Evolutionary conservation across 2,329 filamentous ascomycete genomes (phyloP).

Genomic region (Nemania sp.): DNA sequence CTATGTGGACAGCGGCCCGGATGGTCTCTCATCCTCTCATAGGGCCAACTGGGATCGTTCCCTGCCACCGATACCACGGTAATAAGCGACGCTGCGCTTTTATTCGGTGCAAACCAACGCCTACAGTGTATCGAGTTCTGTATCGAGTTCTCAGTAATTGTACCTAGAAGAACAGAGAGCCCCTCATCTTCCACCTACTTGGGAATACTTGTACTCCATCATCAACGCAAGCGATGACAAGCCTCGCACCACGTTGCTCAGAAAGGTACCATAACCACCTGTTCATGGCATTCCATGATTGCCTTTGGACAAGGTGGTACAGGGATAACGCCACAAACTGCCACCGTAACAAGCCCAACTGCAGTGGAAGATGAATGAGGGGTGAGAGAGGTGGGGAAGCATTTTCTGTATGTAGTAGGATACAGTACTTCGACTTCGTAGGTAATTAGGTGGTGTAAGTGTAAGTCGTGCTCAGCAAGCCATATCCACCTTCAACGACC

Average conservation of each 20-base stretch:
- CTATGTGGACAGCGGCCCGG: conserved; percentile 35
- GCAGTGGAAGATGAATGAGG: conserved; percentile 22
- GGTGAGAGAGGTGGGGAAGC: conserved; percentile 30
- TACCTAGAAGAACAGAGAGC: no score
- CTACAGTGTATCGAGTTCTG: not conserved
- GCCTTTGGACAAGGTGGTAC: conserved; percentile 7
- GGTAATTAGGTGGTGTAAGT: no score
- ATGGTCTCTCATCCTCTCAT: conserved; percentile 37
- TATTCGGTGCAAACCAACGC: conserved; percentile 38
- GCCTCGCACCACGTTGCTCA: conserved; percentile 31
- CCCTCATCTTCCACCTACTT: conserved; percentile 34
- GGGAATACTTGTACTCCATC: conserved; percentile 35
- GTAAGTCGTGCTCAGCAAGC: conserved; percentile 31
- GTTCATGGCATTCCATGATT: not conserved
- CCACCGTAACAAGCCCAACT: conserved; percentile 14
- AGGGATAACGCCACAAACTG: conserved; percentile 19
- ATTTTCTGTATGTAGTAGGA: conserved; percentile 2
- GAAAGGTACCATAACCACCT: conserved; percentile 3
- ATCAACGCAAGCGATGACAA: conserved; percentile 27
- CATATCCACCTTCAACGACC: conserved; percentile 30
- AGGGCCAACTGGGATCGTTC: conserved; percentile 39
- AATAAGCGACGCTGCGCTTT: conserved; percentile 33
- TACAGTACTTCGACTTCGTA: no score
- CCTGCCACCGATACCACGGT: conserved; percentile 36
- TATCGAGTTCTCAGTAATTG: conserved; percentile 25